Conservation (phyloP, 768 basidiomycete genomes). For the Panellus pusillus region DNA sequence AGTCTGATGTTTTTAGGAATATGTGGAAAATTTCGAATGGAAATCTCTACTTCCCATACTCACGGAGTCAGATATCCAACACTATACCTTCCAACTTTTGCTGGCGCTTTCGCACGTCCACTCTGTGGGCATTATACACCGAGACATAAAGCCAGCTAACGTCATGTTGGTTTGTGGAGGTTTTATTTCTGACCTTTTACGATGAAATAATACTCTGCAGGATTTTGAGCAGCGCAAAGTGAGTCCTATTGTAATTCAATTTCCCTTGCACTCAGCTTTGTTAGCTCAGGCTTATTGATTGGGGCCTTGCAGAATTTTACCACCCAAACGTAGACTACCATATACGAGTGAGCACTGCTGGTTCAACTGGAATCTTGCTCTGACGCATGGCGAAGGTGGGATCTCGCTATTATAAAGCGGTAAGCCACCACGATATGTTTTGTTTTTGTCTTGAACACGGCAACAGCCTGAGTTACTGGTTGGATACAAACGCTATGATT, state of each 20-base stretch:
- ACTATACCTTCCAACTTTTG: slow-evolving; percentile 66
- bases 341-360: slow-evolving; percentile 57
- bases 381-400: too few species aligned
- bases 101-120: slow-evolving; percentile 74
- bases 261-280: neutral
- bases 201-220: slow-evolving; percentile 69
- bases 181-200: neutral
- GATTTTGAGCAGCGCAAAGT: slow-evolving; percentile 64
- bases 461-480: slow-evolving; percentile 62
- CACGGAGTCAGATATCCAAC: slow-evolving; percentile 65
- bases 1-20: slow-evolving; percentile 34
- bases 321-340: slow-evolving; percentile 70
- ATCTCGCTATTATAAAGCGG: slow-evolving; percentile 25
- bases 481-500: slow-evolving; percentile 72
- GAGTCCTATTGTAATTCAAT: slow-evolving; percentile 17
- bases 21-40: slow-evolving; percentile 70
- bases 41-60: slow-evolving; percentile 56
- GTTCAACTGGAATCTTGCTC: slow-evolving; percentile 19
- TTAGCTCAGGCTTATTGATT: slow-evolving; percentile 64
- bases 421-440: neutral
- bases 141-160: slow-evolving; percentile 48
- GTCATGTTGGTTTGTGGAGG: slow-evolving; percentile 27
- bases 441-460: slow-evolving; percentile 42
- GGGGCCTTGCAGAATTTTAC: slow-evolving; percentile 79
- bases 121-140: slow-evolving; percentile 71